Conservation (phyloP, 148 eudicot genomes). For the Persicaria tinctoria region DNA sequence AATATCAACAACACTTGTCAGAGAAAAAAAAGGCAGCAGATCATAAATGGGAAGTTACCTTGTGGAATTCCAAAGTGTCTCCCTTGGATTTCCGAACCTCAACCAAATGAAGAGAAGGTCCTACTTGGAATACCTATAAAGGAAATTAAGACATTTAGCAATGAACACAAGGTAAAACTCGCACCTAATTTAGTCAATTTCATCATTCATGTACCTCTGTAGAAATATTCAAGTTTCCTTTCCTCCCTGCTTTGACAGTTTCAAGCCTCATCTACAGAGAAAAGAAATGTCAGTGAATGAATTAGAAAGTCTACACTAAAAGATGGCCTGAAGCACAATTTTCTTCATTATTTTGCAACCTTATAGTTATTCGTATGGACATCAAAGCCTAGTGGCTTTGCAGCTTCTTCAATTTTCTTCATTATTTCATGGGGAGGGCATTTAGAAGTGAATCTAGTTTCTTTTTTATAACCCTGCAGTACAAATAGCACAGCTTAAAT, state of each 20-base stretch:
- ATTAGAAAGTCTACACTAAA: neutral
- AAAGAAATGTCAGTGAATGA: slow-evolving; percentile 7
- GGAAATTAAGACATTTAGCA: slow-evolving; percentile 5
- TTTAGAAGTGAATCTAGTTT: slow-evolving; percentile 90
- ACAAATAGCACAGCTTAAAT: neutral
- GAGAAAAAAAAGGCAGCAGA: neutral
- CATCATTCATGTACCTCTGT: slow-evolving; percentile 53
- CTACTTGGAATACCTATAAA: slow-evolving; percentile 82
- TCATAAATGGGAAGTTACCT: slow-evolving; percentile 34
- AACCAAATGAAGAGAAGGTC: slow-evolving; percentile 95
- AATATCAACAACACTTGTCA: neutral
- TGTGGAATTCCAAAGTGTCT: slow-evolving; percentile 95
- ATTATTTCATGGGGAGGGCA: slow-evolving; percentile 78
- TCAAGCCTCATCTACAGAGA: slow-evolving; percentile 77
- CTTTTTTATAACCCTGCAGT: slow-evolving; percentile 73
- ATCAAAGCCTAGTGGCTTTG: slow-evolving; percentile 92
- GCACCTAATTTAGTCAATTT: neutral
- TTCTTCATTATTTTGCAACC: slow-evolving; percentile 29
- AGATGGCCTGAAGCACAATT: neutral
- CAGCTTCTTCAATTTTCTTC: slow-evolving; percentile 89
- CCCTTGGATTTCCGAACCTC: slow-evolving; percentile 95
- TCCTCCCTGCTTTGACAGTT: slow-evolving; percentile 89
- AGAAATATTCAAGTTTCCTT: slow-evolving; percentile 91
- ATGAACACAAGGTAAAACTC: neutral
- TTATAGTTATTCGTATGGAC: slow-evolving; percentile 87